These are phyloP conservation scores for Phaseolus coccineus DNA, from an alignment of 331 rosid species.

Conservation along the genomic window DNA sequence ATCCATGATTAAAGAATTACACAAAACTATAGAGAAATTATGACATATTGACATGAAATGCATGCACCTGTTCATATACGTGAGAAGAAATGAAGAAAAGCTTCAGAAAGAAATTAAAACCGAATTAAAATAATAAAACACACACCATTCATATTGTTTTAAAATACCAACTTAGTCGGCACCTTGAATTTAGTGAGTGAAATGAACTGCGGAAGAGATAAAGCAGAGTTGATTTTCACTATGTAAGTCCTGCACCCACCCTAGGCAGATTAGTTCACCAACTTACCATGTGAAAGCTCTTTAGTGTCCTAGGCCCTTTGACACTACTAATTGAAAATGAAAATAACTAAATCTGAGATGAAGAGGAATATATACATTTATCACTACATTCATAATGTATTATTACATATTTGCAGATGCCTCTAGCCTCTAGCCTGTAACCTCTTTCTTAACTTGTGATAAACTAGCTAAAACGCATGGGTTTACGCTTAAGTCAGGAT, in stretches of 20 bases:
- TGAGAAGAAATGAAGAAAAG: no score
- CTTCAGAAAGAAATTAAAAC: no score
- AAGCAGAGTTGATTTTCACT: not conserved
- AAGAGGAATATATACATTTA: conserved; percentile 43
- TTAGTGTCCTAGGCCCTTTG: not conserved
- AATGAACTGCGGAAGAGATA: not conserved
- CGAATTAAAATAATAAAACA: no score
- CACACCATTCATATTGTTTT: not conserved
- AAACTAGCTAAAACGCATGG: conserved; percentile 35
- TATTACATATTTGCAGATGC: conserved; percentile 43
- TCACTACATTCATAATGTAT: conserved; percentile 29
- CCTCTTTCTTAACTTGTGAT: not conserved
- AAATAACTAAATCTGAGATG: not conserved
- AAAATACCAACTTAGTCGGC: not conserved
- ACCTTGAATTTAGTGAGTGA: not conserved
- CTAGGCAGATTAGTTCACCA: not conserved
- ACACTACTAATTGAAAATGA: conserved; percentile 16
- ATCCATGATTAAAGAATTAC: no score
- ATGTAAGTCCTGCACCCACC: not conserved
- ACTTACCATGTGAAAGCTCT: conserved; percentile 13
- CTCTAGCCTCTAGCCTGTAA: conserved; percentile 32
- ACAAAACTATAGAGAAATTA: no score
- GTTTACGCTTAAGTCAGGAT: conserved; percentile 15
- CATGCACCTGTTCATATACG: no score
- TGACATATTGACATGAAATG: no score